These are phyloP conservation scores for Drechslerella coelobrocha DNA, from an alignment of 2,329 filamentous ascomycete species.

Conservation along the genomic window DNA sequence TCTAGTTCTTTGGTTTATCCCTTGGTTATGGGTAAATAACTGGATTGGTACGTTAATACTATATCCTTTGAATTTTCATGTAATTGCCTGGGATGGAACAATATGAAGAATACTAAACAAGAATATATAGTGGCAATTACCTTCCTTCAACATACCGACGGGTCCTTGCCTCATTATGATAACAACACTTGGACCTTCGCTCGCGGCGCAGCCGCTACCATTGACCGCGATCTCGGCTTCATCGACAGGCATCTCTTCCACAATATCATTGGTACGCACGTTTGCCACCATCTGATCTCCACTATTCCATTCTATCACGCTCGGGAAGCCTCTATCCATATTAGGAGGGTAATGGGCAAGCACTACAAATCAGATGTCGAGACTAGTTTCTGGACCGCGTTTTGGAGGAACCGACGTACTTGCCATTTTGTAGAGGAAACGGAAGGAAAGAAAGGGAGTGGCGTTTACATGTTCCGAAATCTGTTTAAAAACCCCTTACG, in stretches of 20 bases:
- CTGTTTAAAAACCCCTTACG: neutral
- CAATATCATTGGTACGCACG: constrained; percentile 70
- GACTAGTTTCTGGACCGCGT: constrained; percentile 57
- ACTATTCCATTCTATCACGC: constrained; percentile 69
- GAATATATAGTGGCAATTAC: constrained; percentile 69
- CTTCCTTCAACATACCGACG: constrained; percentile 75
- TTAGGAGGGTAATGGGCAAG: constrained; percentile 65
- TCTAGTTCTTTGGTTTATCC: constrained; percentile 67
- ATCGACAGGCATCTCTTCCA: constrained; percentile 72
- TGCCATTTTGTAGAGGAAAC: constrained; percentile 58
- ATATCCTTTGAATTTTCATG: neutral
- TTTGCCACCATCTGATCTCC: constrained; percentile 70
- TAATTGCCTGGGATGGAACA: constrained; percentile 22
- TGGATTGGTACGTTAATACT: constrained; percentile 66
- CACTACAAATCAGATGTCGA: constrained; percentile 59
- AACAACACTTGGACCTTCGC: constrained; percentile 68
- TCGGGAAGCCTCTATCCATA: constrained; percentile 66
- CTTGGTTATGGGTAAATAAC: constrained; percentile 74
- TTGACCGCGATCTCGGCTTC: constrained; percentile 71
- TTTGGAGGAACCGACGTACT: constrained; percentile 56
- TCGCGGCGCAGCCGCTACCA: constrained; percentile 68
- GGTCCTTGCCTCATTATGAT: constrained; percentile 66
- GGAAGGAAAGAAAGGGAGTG: constrained; percentile 51
- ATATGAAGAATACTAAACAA: constrained; percentile 52
- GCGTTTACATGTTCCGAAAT: constrained; percentile 28